These are phyloP conservation scores for Dissophora ornata DNA, from an alignment of 192 early-diverging fungal genomes.

Conservation along the genomic window DNA sequence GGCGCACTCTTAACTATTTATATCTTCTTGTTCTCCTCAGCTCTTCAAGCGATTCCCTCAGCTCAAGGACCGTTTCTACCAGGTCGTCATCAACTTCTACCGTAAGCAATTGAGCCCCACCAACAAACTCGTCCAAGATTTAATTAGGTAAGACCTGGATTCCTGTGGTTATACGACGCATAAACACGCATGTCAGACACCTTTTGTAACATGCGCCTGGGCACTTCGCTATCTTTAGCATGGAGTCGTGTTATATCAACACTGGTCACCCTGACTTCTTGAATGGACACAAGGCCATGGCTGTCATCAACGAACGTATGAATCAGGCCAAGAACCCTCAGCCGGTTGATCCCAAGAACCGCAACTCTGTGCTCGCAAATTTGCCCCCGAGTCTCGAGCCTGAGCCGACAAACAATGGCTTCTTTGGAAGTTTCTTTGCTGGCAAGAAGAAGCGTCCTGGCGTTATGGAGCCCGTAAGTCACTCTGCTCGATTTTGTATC, in stretches of 20 bases:
- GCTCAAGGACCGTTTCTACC: constrained; percentile 92
- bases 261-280: constrained; percentile 99
- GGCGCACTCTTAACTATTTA: neutral
- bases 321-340: constrained; percentile 72
- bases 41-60: constrained; percentile 97
- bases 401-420: constrained; percentile 69
- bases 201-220: neutral
- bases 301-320: constrained; percentile 89
- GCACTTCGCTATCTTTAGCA: too few relatives aligned
- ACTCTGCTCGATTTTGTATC: constrained; percentile 1
- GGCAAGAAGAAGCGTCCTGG: constrained; percentile 82
- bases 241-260: constrained; percentile 98
- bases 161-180: too few relatives aligned
- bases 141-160: constrained; percentile 92
- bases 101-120: constrained; percentile 92
- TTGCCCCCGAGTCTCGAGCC: constrained; percentile 48
- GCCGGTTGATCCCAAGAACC: constrained; percentile 49
- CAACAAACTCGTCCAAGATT: constrained; percentile 92
- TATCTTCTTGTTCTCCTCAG: constrained; percentile 31
- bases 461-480: constrained; percentile 74
- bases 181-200: too few relatives aligned
- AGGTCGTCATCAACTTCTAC: constrained; percentile 93
- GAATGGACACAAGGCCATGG: constrained; percentile 95
- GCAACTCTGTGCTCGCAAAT: constrained; percentile 35
- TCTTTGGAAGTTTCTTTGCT: constrained; percentile 98